Evolutionary conservation across 2,329 filamentous ascomycete genomes (phyloP).

Genomic region (Sporothrix phasma): DNA sequence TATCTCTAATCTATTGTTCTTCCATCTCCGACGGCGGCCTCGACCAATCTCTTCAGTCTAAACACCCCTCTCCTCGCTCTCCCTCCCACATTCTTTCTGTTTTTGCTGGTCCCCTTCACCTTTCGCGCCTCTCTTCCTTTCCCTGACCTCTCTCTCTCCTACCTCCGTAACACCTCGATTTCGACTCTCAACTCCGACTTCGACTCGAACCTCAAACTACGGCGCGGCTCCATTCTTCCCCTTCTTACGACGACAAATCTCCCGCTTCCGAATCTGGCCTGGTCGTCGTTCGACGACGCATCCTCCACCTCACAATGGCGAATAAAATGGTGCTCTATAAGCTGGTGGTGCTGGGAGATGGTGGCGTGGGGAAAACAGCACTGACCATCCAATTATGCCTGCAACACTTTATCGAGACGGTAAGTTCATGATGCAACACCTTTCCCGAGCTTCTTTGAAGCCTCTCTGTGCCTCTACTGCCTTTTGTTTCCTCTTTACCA

Average conservation of each 20-base stretch:
- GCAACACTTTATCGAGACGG: constrained; percentile 93
- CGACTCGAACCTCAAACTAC: background rate
- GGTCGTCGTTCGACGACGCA: constrained; percentile 15
- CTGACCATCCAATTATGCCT: constrained; percentile 93
- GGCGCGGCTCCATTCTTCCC: background rate
- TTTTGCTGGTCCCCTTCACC: background rate
- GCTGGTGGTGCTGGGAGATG: constrained; percentile 88
- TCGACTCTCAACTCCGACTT: background rate
- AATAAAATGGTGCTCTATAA: constrained; percentile 95
- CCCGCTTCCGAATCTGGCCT: constrained; percentile 1
- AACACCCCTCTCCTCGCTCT: constrained; percentile 10
- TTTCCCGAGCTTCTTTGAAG: background rate
- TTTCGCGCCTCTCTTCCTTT: constrained; percentile 3
- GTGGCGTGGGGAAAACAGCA: constrained; percentile 88
- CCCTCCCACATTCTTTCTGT: constrained; percentile 11
- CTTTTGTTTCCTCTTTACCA: background rate
- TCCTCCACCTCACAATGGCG: constrained; percentile 49
- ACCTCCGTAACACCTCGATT: background rate
- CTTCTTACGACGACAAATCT: background rate
- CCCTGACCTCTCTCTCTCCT: background rate
- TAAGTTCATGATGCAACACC: constrained; percentile 32
- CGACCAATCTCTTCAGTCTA: constrained; percentile 10
- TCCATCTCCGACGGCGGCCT: constrained; percentile 17
- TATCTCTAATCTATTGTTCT: constrained; percentile 14
- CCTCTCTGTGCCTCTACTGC: background rate